Percentiles rank a stretch among this genome's conserved stretches.
Evolutionary conservation across 768 basidiomycete genomes (phyloP).

Genomic region (Tulasnella sp.): DNA sequence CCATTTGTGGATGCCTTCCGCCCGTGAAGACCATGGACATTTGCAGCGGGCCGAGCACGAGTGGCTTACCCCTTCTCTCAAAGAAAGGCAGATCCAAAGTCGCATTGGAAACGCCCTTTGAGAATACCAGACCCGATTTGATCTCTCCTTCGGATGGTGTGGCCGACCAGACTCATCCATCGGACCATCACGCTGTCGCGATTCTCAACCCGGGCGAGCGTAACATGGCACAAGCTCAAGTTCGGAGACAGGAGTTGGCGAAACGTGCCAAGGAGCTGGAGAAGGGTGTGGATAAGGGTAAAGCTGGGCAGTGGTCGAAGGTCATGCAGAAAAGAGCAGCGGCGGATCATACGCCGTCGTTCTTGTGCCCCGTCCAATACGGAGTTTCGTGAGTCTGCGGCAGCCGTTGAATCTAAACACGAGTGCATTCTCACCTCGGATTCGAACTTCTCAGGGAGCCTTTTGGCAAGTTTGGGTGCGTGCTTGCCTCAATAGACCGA

Average conservation of each 20-base stretch:
- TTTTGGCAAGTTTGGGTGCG: constrained; percentile 4
- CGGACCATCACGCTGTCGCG: constrained; percentile 19
- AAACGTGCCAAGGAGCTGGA: background rate
- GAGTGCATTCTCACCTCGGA: background rate
- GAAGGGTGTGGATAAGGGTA: background rate
- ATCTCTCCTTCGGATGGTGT: constrained; percentile 17
- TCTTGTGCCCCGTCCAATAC: background rate
- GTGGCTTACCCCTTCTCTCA: constrained; percentile 5
- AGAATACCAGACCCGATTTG: constrained; percentile 23
- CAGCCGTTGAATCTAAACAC: background rate
- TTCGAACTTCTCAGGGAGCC: background rate
- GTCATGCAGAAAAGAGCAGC: background rate
- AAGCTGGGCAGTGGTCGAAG: background rate
- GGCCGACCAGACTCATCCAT: constrained; percentile 24
- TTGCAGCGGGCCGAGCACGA: background rate
- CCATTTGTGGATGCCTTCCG: constrained; percentile 53
- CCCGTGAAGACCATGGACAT: background rate
- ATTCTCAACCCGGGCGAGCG: background rate
- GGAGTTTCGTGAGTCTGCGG: background rate
- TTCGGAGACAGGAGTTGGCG: background rate
- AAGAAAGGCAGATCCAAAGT: constrained; percentile 10
- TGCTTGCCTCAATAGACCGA: background rate
- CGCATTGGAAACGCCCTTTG: background rate
- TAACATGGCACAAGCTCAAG: background rate
- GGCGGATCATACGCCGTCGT: background rate